Evolutionary conservation across 164 flowering plant species (phyloP).

Genomic region (Houttuynia cordata): DNA sequence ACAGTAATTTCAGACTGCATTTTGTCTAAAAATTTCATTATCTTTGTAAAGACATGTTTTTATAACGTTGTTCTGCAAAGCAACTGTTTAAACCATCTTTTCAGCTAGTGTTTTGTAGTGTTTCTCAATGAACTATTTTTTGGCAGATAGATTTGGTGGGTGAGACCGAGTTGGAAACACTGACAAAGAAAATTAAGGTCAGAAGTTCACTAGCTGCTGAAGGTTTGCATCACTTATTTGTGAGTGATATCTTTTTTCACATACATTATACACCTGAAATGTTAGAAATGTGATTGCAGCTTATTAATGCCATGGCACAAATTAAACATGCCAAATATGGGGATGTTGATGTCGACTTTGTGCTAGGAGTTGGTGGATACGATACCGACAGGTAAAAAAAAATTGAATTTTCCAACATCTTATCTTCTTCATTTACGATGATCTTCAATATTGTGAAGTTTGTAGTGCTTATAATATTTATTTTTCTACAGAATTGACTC

Average conservation of each 20-base stretch:
- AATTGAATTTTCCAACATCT: neutral
- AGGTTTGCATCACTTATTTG: neutral
- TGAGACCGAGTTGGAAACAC: constrained; percentile 43
- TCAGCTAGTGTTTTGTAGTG: neutral
- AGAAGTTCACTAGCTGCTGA: neutral
- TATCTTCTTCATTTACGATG: neutral
- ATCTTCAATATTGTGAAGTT: neutral
- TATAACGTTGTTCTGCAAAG: neutral
- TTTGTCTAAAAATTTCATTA: too few relatives aligned
- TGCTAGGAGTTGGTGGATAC: constrained; percentile 92
- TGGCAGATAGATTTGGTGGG: constrained; percentile 78
- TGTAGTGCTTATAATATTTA: neutral
- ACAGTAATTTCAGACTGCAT: neutral
- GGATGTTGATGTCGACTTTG: constrained; percentile 83
- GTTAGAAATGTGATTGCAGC: constrained; percentile 28
- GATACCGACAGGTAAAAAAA: constrained; percentile 78
- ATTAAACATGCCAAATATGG: constrained; percentile 70
- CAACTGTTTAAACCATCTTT: neutral
- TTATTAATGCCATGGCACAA: constrained; percentile 84
- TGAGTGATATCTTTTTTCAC: neutral
- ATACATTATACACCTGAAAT: neutral
- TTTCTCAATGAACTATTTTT: neutral
- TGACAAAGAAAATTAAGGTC: constrained; percentile 69
- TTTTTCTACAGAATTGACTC: constrained; percentile 51
- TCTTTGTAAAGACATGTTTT: too few relatives aligned